Conservation (phyloP, 73 alveolate genomes). For the Uronychia binucleata region DNA sequence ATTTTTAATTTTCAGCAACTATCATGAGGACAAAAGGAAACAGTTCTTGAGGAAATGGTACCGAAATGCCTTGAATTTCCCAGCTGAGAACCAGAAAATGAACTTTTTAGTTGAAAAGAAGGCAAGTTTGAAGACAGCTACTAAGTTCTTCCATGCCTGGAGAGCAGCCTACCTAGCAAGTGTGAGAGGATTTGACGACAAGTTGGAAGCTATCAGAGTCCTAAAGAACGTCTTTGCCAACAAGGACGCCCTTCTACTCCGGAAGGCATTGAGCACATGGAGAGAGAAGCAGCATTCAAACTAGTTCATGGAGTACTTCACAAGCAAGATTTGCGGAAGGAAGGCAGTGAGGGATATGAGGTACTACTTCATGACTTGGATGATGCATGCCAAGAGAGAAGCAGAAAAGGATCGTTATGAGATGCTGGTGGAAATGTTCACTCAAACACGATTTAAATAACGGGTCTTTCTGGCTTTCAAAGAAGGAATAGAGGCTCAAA, state of each 20-base stretch:
- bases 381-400: constrained; percentile 9
- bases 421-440: constrained; percentile 17
- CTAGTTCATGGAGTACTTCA: constrained; percentile 15
- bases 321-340: constrained; percentile 6
- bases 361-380: constrained; percentile 44
- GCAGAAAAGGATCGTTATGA: constrained; percentile 42
- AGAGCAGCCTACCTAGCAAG: constrained; percentile 39
- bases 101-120: constrained; percentile 27
- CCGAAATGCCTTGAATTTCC: constrained; percentile 50
- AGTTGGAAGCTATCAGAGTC: constrained; percentile 32
- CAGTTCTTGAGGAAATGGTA: constrained; percentile 45
- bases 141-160: constrained; percentile 57
- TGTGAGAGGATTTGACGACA: constrained; percentile 24
- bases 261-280: constrained; percentile 55
- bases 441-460: constrained; percentile 32
- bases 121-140: constrained; percentile 30
- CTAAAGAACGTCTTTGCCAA: constrained; percentile 9
- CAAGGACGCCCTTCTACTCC: constrained; percentile 9
- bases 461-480: constrained; percentile 55
- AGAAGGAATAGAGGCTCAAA: constrained; percentile 25
- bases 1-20: background rate
- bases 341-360: constrained; percentile 23
- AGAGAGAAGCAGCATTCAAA: constrained; percentile 6
- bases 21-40: constrained; percentile 31
- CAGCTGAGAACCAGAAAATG: constrained; percentile 42